Evolutionary conservation across 306 rosid genomes (phyloP), one percentile per base, ranked within the genome.

Genomic region (Citrullus mucosospermus): DNA sequence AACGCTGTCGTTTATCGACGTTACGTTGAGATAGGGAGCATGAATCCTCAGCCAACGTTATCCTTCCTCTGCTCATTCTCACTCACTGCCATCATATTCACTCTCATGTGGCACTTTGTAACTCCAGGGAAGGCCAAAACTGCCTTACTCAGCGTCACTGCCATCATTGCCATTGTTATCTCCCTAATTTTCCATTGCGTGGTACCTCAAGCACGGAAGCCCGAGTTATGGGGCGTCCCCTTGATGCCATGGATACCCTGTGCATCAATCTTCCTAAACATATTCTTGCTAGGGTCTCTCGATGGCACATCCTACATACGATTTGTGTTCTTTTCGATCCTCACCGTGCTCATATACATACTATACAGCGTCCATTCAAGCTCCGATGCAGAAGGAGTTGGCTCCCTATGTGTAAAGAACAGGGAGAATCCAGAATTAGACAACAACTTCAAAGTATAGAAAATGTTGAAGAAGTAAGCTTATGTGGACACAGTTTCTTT

Each of bases 231-330:
- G 98, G 98, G 97, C 6, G 97, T 94, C 55, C 98, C 98, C 6
- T 82, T 92, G 63, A 94, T 94, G 98, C 98, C 98, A 13, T 94
- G 97, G 98, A 84, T 94, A 69, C 98, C 98, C 1, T 87, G 93
- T 20, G 43, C 85, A 3, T 94, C 98, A 22, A 90, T 94, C 25
- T 92, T 94, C 80, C 78, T 94, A 61, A 92, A 94, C 76, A 81
- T 92, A 54, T 94, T 94, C 79, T 66, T 94, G 78, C 71, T 94
- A 41, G 97, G 97, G 75, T 86, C 92, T 5, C 79, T 94, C 17
- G 91, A 88, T 78, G 88, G 95, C 28, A 88, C 88, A 73, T 92
- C 96, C 76, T 94, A 90, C 78, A 77, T 85, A 13, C 81, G 98
- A n/a, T 94, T 94, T 11, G 97, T 88, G 48, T 85, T 87, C 83